Base-by-base conservation (phyloP, 768 basidiomycete genomes). In the Lactifluus echinatus region DNA sequence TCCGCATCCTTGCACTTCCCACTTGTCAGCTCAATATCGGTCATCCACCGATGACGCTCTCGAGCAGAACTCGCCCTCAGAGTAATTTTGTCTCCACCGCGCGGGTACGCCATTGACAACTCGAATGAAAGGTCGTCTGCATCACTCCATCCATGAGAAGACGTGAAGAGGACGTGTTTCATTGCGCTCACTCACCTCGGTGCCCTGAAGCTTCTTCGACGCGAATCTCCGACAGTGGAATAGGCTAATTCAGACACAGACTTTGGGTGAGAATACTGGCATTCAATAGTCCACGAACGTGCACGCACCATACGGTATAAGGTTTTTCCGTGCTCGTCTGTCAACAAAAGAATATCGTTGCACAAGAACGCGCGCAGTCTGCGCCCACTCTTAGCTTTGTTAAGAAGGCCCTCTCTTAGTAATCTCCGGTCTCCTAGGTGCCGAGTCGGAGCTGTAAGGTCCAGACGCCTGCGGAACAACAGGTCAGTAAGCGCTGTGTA, bases 371-470 rank as follows among this genome's bases (percentile, higher is more conserved):
- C 81, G 39, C 83, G 77, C 44, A 97, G 70, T 67, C 82, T 89
- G 50, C 87, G 75, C 3, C 89, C 85, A 58, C 91, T 93, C 73
- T 89, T 93, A 1, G 87, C 78, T 68, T 98, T 98, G 63, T 75
- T 72, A 11, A 96, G 67, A 2, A 75, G 58, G 0, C 93, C 93
- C 66, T 97, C 88, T 60, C 83, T 89, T 31, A 96, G 57, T 10
- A 99, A 76, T 64, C 75, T 79, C 17, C 95, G 77, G n/a, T 79
- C 72, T 0, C 93, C 95, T 75, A 94, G 83, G 57, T 84, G 77
- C 0, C 89, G 81, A 5, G 95, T 97, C 0, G 90, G 87, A 0
- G 87, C 89, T 0, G 91, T 93, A n/a, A 97, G 73, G 67, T 97
- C 93, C 21, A 96, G 80, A 17, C 87, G 84, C 5, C 85, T 85